Evolutionary conservation across 1,284 basidiomycete species (phyloP), one percentile per base, ranked within the genome.

Genomic region (Leccinum subrobustum): DNA sequence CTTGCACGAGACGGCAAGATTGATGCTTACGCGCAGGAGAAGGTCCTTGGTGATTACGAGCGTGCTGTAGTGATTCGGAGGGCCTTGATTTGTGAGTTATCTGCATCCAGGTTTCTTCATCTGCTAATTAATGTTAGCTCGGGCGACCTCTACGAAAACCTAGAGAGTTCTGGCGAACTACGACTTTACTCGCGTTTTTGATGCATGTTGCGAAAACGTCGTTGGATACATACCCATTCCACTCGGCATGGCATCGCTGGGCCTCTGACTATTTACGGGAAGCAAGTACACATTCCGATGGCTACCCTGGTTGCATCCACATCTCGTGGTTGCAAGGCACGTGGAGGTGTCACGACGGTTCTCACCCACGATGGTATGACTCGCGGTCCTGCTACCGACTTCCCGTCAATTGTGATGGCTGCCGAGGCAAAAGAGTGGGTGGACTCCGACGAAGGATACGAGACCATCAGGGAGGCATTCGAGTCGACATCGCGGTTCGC

Each of bases 191-290:
- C 87, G 92, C 27, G 95, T 99, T 56, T 86, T 96, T 66, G 96
- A 96, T 63, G 96, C 96, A 3, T 99, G 97, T 79, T 99, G 97
- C 77, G 97, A 99, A 79, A 99, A 99, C 75, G 97, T 99, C 54
- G 87, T 99, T 52, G 97, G 97, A 23, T 99, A 92, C 76, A 96
- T 98, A 77, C 97, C 96, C 27, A 77, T 99, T 39, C 97, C 97
- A 0, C 87, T 99, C 58, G 97, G 97, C 20, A 20, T 20, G 20
- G 20, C 70, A 92, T 99, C 63, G 97, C 97, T 5, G 97, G 97
- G 5, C 97, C 97, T 3, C 86, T 99, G 54, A 92, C 87, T 59
- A 85, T 99, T 71, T 96, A 99, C 68, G 95, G 93, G 44, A 81
- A 87, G 63, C 76, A 89, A 53, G 88, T 89, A 69, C 96, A 91